phyloP scores from a whole-genome alignment of 139 green algal species.

The Eudorina sp. region DNA sequence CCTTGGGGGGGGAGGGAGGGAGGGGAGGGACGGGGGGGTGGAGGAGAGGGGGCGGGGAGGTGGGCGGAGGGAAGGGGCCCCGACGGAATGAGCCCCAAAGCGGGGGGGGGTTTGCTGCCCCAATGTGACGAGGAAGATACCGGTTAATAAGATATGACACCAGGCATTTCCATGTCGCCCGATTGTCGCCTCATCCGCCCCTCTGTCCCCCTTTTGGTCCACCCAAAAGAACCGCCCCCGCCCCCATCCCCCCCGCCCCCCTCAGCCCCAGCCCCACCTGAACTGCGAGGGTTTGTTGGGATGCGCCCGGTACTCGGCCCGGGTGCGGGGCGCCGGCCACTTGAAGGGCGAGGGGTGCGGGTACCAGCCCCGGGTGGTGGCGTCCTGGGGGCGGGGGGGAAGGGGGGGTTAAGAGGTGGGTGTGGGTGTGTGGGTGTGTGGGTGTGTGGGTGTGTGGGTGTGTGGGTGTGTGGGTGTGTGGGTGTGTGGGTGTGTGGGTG shows the following conservation, averaged over 20 bases:
- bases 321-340: constrained; percentile 64
- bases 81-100: not conserved
- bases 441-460: too few relatives aligned
- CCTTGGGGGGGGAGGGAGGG: not conserved
- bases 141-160: too few relatives aligned
- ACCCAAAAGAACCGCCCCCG: too few relatives aligned
- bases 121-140: too few relatives aligned
- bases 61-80: not conserved
- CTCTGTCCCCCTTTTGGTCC: too few relatives aligned
- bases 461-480: too few relatives aligned
- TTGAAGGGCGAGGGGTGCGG: constrained; percentile 69
- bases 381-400: constrained; percentile 36
- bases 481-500: too few relatives aligned
- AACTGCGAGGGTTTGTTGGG: constrained; percentile 37
- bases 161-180: too few relatives aligned
- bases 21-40: not conserved
- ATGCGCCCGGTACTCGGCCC: constrained; percentile 33
- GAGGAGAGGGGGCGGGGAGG: not conserved
- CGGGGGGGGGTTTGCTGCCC: not conserved
- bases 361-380: constrained; percentile 58
- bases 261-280: constrained; percentile 6
- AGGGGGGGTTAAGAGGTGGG: not conserved
- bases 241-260: not conserved
- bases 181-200: too few relatives aligned
- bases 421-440: not conserved